Base-by-base conservation (phyloP, 768 basidiomycete species). In the Lactarius evosmus region DNA sequence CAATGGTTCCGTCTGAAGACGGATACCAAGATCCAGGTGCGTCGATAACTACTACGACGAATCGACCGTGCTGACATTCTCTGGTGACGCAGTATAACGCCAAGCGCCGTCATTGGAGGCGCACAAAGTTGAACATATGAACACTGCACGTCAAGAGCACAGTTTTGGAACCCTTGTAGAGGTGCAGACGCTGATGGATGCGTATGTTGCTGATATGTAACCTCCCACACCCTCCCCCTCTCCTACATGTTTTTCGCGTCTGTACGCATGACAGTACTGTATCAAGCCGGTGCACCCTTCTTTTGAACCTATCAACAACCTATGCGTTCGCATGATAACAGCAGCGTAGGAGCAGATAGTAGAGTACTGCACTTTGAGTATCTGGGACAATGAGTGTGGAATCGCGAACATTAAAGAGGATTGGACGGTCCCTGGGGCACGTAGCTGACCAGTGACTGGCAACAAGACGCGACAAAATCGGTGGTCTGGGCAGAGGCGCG, bases 1-100 rank as follows among this genome's bases (percentile, higher is more conserved):
- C 96, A 98, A 74, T 99, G 96, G 96, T 98, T 97, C 87, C 93
- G 95, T 70, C 82, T 95, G 67, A 98, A 97, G 85, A 85, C 91
- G 72, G 96, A 94, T 76, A 90, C 89, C 68, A 95, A 97, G 83
- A 95, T 93, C 70, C 91, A 93, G 79, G 91, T 91, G 72, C 71
- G 72, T 64, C 25, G 25, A 49, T 4, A 22, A 49, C 8, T 25
- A 27, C 12, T 6, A 14, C 22, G 25, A 49, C 46, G 11, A 49
- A 5, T 27, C 12, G 22, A 14, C 2, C 2, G 44, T 25, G 22
- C 55, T 57, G 44, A 44, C 12, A 30, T 36, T 29, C 62, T 12
- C 33, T 22, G 56, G 41, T 40, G 32, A 33, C 14, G 66, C 69
- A 93, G 89, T 93, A 94, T 75, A 94, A 94, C 78, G 88, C 91